Evolutionary conservation across 805 yeast genomes (phyloP), one percentile per base, ranked within the genome.

Genomic region (Nakazawaea sp.): DNA sequence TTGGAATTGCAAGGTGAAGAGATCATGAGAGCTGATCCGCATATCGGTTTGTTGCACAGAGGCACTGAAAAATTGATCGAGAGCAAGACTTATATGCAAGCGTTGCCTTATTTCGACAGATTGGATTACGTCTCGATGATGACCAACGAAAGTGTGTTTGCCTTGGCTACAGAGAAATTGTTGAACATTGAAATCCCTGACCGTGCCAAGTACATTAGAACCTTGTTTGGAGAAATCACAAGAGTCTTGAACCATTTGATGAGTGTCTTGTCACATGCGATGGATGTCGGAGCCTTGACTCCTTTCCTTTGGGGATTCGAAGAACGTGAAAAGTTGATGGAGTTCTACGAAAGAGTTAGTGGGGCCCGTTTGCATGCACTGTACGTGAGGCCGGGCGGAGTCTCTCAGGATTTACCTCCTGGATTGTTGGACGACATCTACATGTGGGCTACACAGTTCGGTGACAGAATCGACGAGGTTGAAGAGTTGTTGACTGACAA

Each of bases 361-460:
- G 95, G 95, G 45, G 95, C 95, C 15, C 77, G 95, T 64, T 70
- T 86, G 61, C 95, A 86, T 62, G 70, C 88, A 19, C 94, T 94
- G 28, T 86, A 86, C 51, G 79, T 83, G 44, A 75, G 95, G 66
- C 95, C 95, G 38, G 95, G 95, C 52, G 95, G 95, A 54, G 95
- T 86, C 15, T 66, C 90, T 16, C 94, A 82, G 62, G 95, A 86
- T 63, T 61, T 86, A 43, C 95, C 95, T 18, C 80, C 75, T 28
- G 95, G 95, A 36, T 59, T 86, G 53, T 72, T 86, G 51, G 95
- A 86, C 60, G 95, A 86, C 58, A 86, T 86, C 47, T 86, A 83
- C 62, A 85, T 85, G 90, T 86, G 95, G 95, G 94, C 95, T 40
- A 86, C 95, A 18, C 95, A 86, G 67, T 86, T 86, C 50, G 95